phyloP scores from a whole-genome alignment of 768 basidiomycete species.

The Coprinopsis cinerea region DNA sequence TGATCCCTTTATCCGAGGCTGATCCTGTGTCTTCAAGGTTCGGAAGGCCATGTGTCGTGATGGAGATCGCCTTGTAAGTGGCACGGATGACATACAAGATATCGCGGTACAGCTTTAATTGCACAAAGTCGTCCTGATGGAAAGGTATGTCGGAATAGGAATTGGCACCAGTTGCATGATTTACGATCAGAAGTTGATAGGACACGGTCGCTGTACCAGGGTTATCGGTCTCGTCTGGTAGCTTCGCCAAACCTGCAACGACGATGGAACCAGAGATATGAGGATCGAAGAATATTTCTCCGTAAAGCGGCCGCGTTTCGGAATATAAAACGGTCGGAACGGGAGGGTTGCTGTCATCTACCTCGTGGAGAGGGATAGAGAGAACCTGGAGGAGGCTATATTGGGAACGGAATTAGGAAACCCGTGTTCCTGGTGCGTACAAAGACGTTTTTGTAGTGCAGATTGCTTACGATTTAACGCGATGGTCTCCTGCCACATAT shows the following conservation, averaged over 20 bases:
- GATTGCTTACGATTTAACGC: conserved; percentile 1
- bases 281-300: conserved; percentile 10
- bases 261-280: conserved; percentile 10
- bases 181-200: conserved; percentile 8
- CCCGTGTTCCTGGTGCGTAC: too few relatives aligned
- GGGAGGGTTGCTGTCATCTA: background rate
- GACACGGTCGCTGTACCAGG: conserved; percentile 1
- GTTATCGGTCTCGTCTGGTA: background rate
- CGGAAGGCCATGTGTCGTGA: background rate
- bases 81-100: background rate
- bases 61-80: background rate
- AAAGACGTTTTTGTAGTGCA: background rate
- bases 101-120: conserved; percentile 4
- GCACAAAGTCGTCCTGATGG: background rate
- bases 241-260: conserved; percentile 7
- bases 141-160: background rate
- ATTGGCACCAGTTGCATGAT: conserved; percentile 1
- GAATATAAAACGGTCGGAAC: conserved; percentile 1
- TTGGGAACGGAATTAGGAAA: background rate
- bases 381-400: conserved; percentile 1
- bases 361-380: conserved; percentile 3
- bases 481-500: background rate
- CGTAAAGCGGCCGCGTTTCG: conserved; percentile 1
- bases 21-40: background rate
- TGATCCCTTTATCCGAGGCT: background rate